Base-by-base conservation (phyloP, 2,329 filamentous ascomycete species). In the Thyridium curvatum region DNA sequence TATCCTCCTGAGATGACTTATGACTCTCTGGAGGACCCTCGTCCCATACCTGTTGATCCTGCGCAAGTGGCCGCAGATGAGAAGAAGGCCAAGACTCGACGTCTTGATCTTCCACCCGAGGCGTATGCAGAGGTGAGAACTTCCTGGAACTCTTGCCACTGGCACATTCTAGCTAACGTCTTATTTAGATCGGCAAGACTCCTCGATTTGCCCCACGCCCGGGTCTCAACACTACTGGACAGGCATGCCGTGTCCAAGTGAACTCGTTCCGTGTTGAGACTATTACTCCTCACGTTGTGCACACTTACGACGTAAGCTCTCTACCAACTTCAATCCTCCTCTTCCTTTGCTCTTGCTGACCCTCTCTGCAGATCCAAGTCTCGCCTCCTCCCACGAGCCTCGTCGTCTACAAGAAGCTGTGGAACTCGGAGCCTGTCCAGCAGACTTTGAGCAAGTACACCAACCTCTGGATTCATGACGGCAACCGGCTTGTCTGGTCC, bases 401-500 rank as follows among this genome's bases (percentile, higher is more conserved):
- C 4, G 74, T 74, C 4, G 66, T 93, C 4, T 72, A 88, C 51
- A 81, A 79, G 56, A 89, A 86, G 55, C 74, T 89, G 18, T 96
- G 88, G 87, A 64, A 77, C 1, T 84, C 82, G 1, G 65, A 72
- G 2, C 60, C 64, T 0, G 71, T 89, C 7, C 74, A 84, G 55
- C 45, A 60, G 0, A 61, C 63, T 3, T 62, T 90, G 1, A 64
- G 67, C 3, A 60, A 65, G 3, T 66, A 68, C 41, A 65, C 61
- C 5, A 57, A 57, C 14, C 53, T 49, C 32, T 88, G 83, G 75
- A 75, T 96, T 40, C 89, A 79, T 51, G 89, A 97, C 63, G 86
- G 87, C 18, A 82, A 83, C 52, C 87, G 84, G 59, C 72, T 98
- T 34, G 90, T 88, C 13, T 98, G 93, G 91, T 85, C 66, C 52